A percentile compares a stretch with the other conserved stretches of the same genome.
These are phyloP conservation scores for Mycocentrospora acerina DNA, from an alignment of 2,329 filamentous ascomycete species.

Conservation along the genomic window DNA sequence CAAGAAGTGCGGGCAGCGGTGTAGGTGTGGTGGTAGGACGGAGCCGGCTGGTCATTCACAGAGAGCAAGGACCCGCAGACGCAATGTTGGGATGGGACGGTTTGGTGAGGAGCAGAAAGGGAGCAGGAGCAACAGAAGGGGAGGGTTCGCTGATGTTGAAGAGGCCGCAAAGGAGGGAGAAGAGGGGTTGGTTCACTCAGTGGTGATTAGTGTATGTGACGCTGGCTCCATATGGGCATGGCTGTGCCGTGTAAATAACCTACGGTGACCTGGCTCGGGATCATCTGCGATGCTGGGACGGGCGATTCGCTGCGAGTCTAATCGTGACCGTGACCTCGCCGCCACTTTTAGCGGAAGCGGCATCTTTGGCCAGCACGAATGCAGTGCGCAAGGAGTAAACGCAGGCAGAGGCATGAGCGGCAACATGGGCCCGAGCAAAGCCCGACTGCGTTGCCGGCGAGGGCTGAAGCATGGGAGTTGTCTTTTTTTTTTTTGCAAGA, in stretches of 20 bases:
- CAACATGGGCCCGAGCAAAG: constrained; percentile 9
- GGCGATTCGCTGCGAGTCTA: constrained; percentile 18
- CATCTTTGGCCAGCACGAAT: constrained; percentile 2
- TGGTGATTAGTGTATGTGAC: constrained; percentile 11
- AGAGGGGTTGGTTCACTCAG: constrained; percentile 7
- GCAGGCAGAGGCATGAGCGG: constrained; percentile 3
- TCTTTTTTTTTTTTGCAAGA: too few species aligned
- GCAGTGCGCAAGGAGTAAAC: constrained; percentile 8
- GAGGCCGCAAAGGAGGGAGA: too few species aligned
- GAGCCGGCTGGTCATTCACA: constrained; percentile 17
- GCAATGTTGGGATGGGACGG: neutral
- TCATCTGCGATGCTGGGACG: constrained; percentile 10
- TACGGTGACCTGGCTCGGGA: constrained; percentile 9
- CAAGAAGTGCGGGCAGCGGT: constrained; percentile 1
- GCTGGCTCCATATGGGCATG: constrained; percentile 17
- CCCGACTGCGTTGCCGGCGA: too few species aligned
- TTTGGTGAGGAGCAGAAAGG: neutral
- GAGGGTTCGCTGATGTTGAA: too few species aligned
- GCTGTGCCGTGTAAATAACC: constrained; percentile 15
- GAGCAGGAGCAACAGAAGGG: constrained; percentile 1
- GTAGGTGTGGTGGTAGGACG: constrained; percentile 13
- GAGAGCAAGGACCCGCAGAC: constrained; percentile 9
- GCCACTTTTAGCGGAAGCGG: constrained; percentile 9
- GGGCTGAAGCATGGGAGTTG: too few species aligned
- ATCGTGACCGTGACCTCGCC: constrained; percentile 7